Evolutionary conservation across 495 filamentous ascomycete species (phyloP).

Genomic region (Bacidia rubella): DNA sequence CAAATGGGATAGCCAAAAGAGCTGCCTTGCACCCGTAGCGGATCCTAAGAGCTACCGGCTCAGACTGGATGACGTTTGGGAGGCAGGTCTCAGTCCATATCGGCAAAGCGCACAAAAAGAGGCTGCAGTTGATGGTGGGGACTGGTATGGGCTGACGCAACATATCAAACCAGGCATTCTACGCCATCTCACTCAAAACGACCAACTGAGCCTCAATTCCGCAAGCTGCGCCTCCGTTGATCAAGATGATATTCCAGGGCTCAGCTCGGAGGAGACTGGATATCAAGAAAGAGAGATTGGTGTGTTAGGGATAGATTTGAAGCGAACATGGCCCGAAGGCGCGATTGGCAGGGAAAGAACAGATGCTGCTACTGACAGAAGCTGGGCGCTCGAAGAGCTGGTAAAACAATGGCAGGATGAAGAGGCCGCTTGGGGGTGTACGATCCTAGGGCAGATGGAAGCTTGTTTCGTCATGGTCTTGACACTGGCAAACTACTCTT

Average conservation of each 20-base stretch:
- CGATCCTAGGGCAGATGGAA: conserved; percentile 77
- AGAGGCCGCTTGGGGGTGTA: conserved; percentile 20
- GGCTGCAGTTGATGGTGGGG: conserved; percentile 18
- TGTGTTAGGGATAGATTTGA: conserved; percentile 37
- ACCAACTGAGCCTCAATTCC: conserved; percentile 35
- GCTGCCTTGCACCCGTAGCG: conserved; percentile 24
- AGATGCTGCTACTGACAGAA: conserved; percentile 55
- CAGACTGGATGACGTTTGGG: conserved; percentile 28
- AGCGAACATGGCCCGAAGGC: conserved; percentile 52
- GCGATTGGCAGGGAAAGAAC: conserved; percentile 60
- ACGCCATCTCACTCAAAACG: conserved; percentile 25
- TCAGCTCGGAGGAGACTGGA: conserved; percentile 19
- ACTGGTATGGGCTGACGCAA: conserved; percentile 32
- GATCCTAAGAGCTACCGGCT: conserved; percentile 30
- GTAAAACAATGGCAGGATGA: conserved; percentile 27
- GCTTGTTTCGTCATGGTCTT: conserved; percentile 71
- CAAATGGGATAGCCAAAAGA: conserved; percentile 27
- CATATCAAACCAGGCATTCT: conserved; percentile 27
- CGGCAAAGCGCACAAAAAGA: conserved; percentile 19
- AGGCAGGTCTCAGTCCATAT: conserved; percentile 22
- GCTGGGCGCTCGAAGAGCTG: conserved; percentile 51
- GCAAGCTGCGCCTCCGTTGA: conserved; percentile 33
- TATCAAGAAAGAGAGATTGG: conserved; percentile 31
- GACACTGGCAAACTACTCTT: conserved; percentile 72
- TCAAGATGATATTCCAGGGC: conserved; percentile 37